These are phyloP conservation scores for Colletotrichum sp. DNA, from an alignment of 2,329 filamentous ascomycete species.

Conservation along the genomic window DNA sequence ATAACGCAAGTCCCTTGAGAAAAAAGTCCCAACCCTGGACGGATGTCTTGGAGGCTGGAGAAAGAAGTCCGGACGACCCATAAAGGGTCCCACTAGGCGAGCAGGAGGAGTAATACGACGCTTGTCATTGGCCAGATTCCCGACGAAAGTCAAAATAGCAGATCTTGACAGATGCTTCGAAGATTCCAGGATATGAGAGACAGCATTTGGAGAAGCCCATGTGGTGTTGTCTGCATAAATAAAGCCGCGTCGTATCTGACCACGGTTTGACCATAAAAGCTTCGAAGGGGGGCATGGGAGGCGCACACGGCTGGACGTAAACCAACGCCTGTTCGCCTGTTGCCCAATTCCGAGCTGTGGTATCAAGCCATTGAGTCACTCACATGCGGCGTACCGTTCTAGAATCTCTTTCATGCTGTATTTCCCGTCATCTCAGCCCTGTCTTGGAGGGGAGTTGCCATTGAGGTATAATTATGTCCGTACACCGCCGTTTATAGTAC, in stretches of 20 bases:
- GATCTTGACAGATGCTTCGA: neutral
- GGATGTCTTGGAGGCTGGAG: neutral
- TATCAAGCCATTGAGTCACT: neutral
- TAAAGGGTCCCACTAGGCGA: neutral
- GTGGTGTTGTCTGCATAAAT: neutral
- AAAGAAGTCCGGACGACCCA: neutral
- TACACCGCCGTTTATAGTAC: slow-evolving; percentile 15
- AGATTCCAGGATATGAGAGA: neutral
- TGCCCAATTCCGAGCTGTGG: neutral
- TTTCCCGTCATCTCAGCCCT: neutral
- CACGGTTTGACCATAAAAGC: neutral
- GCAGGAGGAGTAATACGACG: slow-evolving; percentile 1
- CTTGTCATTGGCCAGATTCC: neutral
- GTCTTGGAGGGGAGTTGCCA: neutral
- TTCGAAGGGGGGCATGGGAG: too few relatives aligned
- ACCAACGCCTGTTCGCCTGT: neutral
- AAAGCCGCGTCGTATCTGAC: neutral
- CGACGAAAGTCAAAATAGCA: neutral
- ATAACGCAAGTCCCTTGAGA: neutral
- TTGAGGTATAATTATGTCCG: neutral
- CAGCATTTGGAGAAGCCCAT: neutral
- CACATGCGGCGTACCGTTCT: neutral
- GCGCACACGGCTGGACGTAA: neutral
- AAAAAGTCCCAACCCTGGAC: neutral
- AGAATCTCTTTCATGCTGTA: neutral